Evolutionary conservation across 1,284 basidiomycete species (phyloP).

Genomic region (Tilletia horrida): DNA sequence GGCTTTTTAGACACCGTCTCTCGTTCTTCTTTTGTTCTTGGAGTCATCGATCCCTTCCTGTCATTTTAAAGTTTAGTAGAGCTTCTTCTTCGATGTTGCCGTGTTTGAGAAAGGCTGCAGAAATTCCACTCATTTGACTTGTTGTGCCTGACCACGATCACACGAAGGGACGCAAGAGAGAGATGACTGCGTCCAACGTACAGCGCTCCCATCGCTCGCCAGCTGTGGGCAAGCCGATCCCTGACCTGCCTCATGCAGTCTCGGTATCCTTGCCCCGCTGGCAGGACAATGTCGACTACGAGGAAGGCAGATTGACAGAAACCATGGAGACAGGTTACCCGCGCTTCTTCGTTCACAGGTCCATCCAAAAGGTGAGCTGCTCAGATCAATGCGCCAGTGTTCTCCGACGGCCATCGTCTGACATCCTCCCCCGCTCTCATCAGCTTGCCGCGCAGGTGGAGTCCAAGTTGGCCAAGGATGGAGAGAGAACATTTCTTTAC

Average conservation of each 20-base stretch:
- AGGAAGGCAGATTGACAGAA: conserved; percentile 79
- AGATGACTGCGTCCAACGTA: no score
- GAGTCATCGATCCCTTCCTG: no score
- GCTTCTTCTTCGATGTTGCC: no score
- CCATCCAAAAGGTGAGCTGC: conserved; percentile 74
- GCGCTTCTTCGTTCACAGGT: conserved; percentile 87
- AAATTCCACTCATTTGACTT: no score
- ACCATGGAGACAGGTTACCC: conserved; percentile 93
- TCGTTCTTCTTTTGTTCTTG: no score
- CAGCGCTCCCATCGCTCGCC: conserved; percentile 10
- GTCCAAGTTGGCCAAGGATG: conserved; percentile 37
- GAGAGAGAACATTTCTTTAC: conserved; percentile 43
- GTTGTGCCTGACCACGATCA: not conserved
- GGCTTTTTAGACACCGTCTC: no score
- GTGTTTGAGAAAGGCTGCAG: no score
- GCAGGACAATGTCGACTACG: conserved; percentile 89
- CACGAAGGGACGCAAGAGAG: not conserved
- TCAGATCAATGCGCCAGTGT: not conserved
- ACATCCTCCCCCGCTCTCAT: not conserved
- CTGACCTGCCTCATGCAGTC: conserved; percentile 70
- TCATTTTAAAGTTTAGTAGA: no score
- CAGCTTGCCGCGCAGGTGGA: conserved; percentile 33
- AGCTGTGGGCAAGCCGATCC: conserved; percentile 51
- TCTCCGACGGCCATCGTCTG: not conserved
- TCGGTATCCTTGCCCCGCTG: conserved; percentile 95